Base-by-base conservation (phyloP, 768 basidiomycete species). In the Auricularia heimuer region DNA sequence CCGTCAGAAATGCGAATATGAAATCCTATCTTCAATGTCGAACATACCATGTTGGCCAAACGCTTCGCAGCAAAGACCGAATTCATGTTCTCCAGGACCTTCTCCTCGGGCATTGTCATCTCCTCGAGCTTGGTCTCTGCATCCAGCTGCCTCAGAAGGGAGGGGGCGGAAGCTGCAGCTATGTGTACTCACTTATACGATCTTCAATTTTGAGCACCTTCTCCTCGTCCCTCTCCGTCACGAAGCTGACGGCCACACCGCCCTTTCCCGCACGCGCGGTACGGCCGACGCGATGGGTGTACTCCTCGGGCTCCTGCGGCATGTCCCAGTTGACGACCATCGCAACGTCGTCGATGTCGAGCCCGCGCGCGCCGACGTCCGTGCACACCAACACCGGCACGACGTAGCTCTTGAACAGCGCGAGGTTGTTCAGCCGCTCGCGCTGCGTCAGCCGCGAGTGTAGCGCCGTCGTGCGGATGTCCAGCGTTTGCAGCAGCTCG, bases 321-420 rank as follows among this genome's bases (percentile, higher is more conserved):
- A 98, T 78, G 74, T 99, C 96, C 94, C 95, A 99, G 68, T 99
- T 98, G 65, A 99, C 81, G 21, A 99, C 93, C 79, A 98, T 85
- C 11, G 91, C 94, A 11, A 99, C 95, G 69, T 95, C 92, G 67
- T 93, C 93, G 64, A 98, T 96, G 76, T 98, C 97, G 65, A 99
- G 77, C 36, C 97, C 97, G 71, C 97, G 87, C 21, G 91, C 89
- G 16, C 93, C 97, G 37, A 99, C 96, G 73, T 98, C 96, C 7
- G 96, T 98, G 36, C 90, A 92, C 58, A 99, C 83, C 61, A 99
- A 80, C 54, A 99, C 91, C 0, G 95, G 94, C 45, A 98, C 86
- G 61, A 94, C 84, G 18, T 82, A 86, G 0, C 91, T 85, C 63
- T 92, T 85, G 78, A 98, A 99, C 42, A 92, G 77, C 7, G 87